Conservation (phyloP, 2,329 filamentous ascomycete genomes). For the Proliferodiscus dingleyae region DNA sequence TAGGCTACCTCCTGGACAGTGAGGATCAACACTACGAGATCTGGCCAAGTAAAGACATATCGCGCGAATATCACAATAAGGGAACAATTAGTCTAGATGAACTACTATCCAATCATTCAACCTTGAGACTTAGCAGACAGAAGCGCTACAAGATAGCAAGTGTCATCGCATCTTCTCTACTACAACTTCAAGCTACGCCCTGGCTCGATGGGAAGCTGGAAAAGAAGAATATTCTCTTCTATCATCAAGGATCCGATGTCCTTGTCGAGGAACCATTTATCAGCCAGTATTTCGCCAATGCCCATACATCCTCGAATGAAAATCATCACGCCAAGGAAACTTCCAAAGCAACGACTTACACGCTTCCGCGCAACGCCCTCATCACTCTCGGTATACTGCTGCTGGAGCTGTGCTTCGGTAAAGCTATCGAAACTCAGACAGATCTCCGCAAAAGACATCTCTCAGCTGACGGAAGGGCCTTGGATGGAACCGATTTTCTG, state of each 20-base stretch:
- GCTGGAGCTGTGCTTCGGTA: conserved; percentile 25
- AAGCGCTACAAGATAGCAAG: conserved; percentile 21
- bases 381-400: conserved; percentile 22
- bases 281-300: conserved; percentile 9
- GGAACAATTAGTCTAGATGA: conserved; percentile 16
- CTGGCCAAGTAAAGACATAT: conserved; percentile 1
- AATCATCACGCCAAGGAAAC: background rate
- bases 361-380: conserved; percentile 12
- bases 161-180: conserved; percentile 20
- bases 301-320: background rate
- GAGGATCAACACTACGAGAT: conserved; percentile 10
- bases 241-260: conserved; percentile 9
- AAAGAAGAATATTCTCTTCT: conserved; percentile 24
- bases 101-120: conserved; percentile 7
- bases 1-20: conserved; percentile 18
- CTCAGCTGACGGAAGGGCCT: conserved; percentile 12
- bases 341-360: background rate
- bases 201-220: conserved; percentile 20
- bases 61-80: background rate
- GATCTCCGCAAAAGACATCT: conserved; percentile 12
- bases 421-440: conserved; percentile 20
- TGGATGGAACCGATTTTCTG: conserved; percentile 16
- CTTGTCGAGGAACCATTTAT: conserved; percentile 20
- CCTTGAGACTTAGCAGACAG: conserved; percentile 11
- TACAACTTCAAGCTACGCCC: conserved; percentile 24